These are phyloP conservation scores for Casuarina equisetifolia DNA, from an alignment of 306 rosid genomes.

Conservation along the genomic window DNA sequence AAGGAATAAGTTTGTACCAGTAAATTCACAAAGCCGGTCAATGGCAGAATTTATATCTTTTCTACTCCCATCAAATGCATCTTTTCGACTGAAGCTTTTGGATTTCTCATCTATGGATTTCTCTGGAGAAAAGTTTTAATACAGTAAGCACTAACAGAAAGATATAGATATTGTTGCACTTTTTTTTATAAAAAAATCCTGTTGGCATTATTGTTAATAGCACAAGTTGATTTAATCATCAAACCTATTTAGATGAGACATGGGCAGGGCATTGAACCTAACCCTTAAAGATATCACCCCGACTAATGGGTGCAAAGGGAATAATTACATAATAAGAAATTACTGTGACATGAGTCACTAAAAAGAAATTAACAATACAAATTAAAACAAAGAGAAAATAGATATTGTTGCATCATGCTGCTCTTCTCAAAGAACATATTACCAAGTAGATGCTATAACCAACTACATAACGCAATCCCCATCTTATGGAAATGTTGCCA, in stretches of 20 bases:
- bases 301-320: too few relatives aligned
- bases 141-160: constrained; percentile 17
- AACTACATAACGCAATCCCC: background rate
- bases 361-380: too few relatives aligned
- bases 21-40: constrained; percentile 86
- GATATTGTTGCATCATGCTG: constrained; percentile 16
- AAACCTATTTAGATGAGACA: too few relatives aligned
- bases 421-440: constrained; percentile 2
- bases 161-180: constrained; percentile 10
- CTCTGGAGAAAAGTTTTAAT: constrained; percentile 41
- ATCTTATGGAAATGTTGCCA: background rate
- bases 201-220: too few relatives aligned
- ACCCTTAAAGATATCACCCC: too few relatives aligned
- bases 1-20: constrained; percentile 46
- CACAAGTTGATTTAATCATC: too few relatives aligned
- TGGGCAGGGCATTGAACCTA: too few relatives aligned
- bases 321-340: too few relatives aligned
- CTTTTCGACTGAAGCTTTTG: constrained; percentile 59
- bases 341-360: too few relatives aligned
- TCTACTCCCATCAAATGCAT: constrained; percentile 89
- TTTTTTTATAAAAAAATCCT: too few relatives aligned
- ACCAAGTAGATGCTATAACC: background rate
- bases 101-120: constrained; percentile 70
- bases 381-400: too few relatives aligned
- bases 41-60: constrained; percentile 79